These are phyloP conservation scores for Flagelloscypha sp. DNA, from an alignment of 768 basidiomycete genomes.

Conservation along the genomic window DNA sequence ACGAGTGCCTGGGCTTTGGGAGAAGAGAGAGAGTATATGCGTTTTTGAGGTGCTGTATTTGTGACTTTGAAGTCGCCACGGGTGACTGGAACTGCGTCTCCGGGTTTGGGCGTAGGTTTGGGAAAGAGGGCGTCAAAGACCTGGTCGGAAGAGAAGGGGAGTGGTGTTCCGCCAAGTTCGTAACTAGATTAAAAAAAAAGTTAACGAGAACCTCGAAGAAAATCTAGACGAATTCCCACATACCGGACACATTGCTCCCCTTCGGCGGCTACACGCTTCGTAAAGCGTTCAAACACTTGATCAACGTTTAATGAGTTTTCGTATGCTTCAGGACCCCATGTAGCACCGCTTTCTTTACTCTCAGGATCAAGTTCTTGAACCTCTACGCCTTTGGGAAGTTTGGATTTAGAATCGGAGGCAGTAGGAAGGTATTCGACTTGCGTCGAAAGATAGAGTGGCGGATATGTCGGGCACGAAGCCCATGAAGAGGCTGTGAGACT, in stretches of 20 bases:
- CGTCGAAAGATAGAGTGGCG: constrained; percentile 69
- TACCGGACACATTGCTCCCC: constrained; percentile 86
- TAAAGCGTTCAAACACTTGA: constrained; percentile 80
- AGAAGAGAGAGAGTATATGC: constrained; percentile 44
- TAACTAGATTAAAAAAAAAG: constrained; percentile 44
- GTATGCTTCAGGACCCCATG: constrained; percentile 67
- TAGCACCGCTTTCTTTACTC: constrained; percentile 38
- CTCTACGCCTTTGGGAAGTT: constrained; percentile 27
- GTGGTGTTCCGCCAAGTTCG: constrained; percentile 75
- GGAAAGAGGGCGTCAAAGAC: constrained; percentile 74
- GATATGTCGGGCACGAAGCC: constrained; percentile 56
- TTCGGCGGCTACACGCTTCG: constrained; percentile 57
- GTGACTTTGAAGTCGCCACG: constrained; percentile 54
- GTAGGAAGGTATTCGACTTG: constrained; percentile 63
- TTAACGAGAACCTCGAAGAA: constrained; percentile 1
- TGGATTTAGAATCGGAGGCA: constrained; percentile 40
- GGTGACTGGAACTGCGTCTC: constrained; percentile 42
- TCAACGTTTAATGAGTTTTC: constrained; percentile 78
- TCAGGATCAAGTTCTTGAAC: constrained; percentile 36
- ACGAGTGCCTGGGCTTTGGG: no score
- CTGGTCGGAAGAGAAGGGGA: constrained; percentile 77
- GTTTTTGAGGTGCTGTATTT: constrained; percentile 28
- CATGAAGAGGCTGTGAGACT: constrained; percentile 58
- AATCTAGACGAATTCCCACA: constrained; percentile 18
- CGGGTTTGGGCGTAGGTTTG: constrained; percentile 26